Conservation (phyloP, 208 protist species). For the Leishmania arabica region DNA sequence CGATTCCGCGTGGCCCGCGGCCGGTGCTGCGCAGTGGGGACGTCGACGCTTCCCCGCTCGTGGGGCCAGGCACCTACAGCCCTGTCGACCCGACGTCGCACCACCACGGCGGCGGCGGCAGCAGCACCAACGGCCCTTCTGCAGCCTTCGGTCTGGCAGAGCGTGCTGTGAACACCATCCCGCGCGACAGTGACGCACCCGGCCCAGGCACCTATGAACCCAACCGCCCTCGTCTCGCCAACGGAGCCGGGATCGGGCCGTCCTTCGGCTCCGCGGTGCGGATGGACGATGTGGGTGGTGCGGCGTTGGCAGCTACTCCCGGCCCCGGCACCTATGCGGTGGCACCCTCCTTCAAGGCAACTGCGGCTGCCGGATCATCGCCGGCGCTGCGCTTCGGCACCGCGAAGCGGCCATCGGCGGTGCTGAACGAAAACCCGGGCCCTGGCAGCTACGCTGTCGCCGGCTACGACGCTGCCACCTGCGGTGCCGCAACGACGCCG, state of each 20-base stretch:
- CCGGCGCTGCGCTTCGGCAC: slow-evolving; percentile 4
- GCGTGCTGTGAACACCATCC: slow-evolving; percentile 3
- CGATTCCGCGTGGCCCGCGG: slow-evolving; percentile 29
- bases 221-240: background rate
- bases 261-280: slow-evolving; percentile 11
- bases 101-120: background rate
- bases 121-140: background rate
- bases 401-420: slow-evolving; percentile 4
- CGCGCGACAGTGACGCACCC: slow-evolving; percentile 7
- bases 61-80: slow-evolving; percentile 30
- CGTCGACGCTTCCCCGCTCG: slow-evolving; percentile 22
- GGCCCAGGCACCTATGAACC: slow-evolving; percentile 27
- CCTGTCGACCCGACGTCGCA: background rate
- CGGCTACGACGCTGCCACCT: background rate
- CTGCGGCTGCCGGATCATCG: background rate
- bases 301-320: background rate
- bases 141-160: slow-evolving; percentile 5
- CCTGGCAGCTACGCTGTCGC: slow-evolving; percentile 29
- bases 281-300: background rate
- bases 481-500: background rate
- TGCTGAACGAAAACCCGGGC: slow-evolving; percentile 22
- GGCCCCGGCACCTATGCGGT: slow-evolving; percentile 32
- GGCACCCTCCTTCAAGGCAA: slow-evolving; percentile 3
- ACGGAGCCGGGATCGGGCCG: background rate
- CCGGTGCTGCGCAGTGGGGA: slow-evolving; percentile 23